These are phyloP conservation scores for Phytomonas francai DNA, from an alignment of 208 protist species.

Conservation along the genomic window DNA sequence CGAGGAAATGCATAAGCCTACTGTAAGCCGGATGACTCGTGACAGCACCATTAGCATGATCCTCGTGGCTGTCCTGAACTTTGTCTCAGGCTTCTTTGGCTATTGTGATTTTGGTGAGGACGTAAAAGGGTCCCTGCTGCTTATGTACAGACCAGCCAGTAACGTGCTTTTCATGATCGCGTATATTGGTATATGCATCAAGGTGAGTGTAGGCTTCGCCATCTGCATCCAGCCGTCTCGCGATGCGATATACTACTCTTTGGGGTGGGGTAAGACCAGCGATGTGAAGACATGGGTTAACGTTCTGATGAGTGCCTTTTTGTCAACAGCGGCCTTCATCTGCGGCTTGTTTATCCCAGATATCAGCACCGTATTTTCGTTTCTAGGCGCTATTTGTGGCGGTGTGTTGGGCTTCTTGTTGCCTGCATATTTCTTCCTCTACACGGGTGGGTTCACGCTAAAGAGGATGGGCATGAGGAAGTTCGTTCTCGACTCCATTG, in stretches of 20 bases:
- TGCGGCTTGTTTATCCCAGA: conserved; percentile 68
- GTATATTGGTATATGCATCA: conserved; percentile 64
- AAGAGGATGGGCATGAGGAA: conserved; percentile 26
- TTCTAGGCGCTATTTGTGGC: conserved; percentile 66
- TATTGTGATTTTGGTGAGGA: conserved; percentile 67
- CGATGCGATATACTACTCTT: conserved; percentile 57
- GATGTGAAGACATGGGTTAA: conserved; percentile 46
- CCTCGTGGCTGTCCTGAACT: conserved; percentile 62
- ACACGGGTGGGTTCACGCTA: conserved; percentile 51
- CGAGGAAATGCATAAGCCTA: conserved; percentile 44
- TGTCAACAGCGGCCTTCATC: conserved; percentile 50
- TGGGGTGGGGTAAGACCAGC: conserved; percentile 36
- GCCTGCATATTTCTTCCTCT: conserved; percentile 73
- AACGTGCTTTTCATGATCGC: conserved; percentile 43
- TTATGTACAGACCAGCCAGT: conserved; percentile 43
- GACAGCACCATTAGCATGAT: conserved; percentile 48
- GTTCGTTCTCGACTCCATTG: conserved; percentile 30
- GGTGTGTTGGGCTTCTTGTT: conserved; percentile 75
- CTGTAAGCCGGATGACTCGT: conserved; percentile 31
- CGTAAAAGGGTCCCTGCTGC: conserved; percentile 51
- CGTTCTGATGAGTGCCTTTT: conserved; percentile 28
- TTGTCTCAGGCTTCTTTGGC: conserved; percentile 66
- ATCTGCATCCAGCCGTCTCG: conserved; percentile 69
- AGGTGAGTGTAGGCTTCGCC: conserved; percentile 70
- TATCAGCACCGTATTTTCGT: conserved; percentile 69